These are phyloP conservation scores for Stephanodiscus minutulus DNA, from an alignment of 108 stramenopile genomes.

Conservation along the genomic window DNA sequence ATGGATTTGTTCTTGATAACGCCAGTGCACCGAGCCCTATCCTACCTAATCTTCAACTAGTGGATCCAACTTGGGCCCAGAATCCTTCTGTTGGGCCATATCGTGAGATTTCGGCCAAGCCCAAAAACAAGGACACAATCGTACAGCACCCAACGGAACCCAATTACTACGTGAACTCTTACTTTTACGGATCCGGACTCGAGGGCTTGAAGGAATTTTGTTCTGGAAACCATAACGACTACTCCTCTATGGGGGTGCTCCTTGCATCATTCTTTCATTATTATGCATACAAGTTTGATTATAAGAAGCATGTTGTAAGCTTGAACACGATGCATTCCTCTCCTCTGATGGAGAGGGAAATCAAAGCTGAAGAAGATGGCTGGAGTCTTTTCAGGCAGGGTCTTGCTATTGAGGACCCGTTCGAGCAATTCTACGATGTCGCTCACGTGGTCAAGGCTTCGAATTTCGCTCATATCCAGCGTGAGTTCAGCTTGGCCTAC, in stretches of 20 bases:
- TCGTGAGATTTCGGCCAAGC: slow-evolving; percentile 52
- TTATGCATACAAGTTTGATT: slow-evolving; percentile 92
- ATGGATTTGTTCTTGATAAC: slow-evolving; percentile 50
- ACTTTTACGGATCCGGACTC: slow-evolving; percentile 69
- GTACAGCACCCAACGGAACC: slow-evolving; percentile 81
- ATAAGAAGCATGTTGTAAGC: slow-evolving; percentile 81
- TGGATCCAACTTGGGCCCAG: slow-evolving; percentile 79
- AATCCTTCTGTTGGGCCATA: slow-evolving; percentile 59
- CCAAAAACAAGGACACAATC: slow-evolving; percentile 43
- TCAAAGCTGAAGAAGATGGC: slow-evolving; percentile 93
- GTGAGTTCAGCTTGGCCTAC: slow-evolving; percentile 88
- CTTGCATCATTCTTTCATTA: slow-evolving; percentile 93
- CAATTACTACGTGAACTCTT: slow-evolving; percentile 67
- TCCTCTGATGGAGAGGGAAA: slow-evolving; percentile 70
- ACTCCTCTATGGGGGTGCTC: slow-evolving; percentile 73
- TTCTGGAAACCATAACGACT: slow-evolving; percentile 46
- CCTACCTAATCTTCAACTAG: slow-evolving; percentile 94
- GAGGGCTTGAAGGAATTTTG: slow-evolving; percentile 56
- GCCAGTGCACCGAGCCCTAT: slow-evolving; percentile 59
- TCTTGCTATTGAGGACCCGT: slow-evolving; percentile 98
- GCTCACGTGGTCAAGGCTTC: slow-evolving; percentile 95
- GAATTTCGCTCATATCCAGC: slow-evolving; percentile 75
- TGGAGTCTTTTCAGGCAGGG: slow-evolving; percentile 88
- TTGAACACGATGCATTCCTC: slow-evolving; percentile 59
- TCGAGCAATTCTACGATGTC: slow-evolving; percentile 99